Evolutionary conservation across 768 basidiomycete species (phyloP), one percentile per base, ranked within the genome.

Genomic region (Phaeotremella skinneri): DNA sequence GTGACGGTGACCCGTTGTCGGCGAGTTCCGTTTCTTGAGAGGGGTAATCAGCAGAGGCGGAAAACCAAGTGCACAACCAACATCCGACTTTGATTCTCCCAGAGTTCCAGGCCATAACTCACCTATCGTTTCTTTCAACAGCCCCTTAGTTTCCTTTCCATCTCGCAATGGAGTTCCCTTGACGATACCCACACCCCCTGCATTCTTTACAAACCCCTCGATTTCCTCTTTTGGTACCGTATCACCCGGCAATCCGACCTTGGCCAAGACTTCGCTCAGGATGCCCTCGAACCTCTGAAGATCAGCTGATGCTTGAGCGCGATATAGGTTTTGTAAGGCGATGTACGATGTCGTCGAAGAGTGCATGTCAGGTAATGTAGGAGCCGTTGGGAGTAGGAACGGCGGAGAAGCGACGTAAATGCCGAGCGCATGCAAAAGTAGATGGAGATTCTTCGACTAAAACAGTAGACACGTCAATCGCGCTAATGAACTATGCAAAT

Each of bases 281-380:
- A 74, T 53, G 0, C 16, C 14, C 25, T 58, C 55, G 60, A 78
- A 72, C 17, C 58, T 49, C 0, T 58, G 54, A 13, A 78, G 58
- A 56, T 80, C 80, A 1, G 56, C 59, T 42, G 68, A 64, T 2
- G 91, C 87, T 52, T 85, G 84, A 4, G 81, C 72, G 69, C 89
- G 90, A 80, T 93, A 99, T 58, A 98, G 73, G 41, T 81, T 85
- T 73, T 97, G 93, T 13, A 99, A 81, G 17, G 84, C 81, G 49
- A 96, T 86, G 73, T 97, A 98, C 55, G 82, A 82, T 21, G 79
- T 72, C 4, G 96, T 96, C 70, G 87, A 87, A 17, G 92, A 86
- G 73, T 93, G 93, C 90, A 99, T 97, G 78, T 99, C 94, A 0
- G 94, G 94, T 9, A 98, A 81, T 0, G 89, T 83, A 47, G 88